These are phyloP conservation scores for Elsinoe ampelina DNA, from an alignment of 2,329 filamentous ascomycete species.

Conservation along the genomic window DNA sequence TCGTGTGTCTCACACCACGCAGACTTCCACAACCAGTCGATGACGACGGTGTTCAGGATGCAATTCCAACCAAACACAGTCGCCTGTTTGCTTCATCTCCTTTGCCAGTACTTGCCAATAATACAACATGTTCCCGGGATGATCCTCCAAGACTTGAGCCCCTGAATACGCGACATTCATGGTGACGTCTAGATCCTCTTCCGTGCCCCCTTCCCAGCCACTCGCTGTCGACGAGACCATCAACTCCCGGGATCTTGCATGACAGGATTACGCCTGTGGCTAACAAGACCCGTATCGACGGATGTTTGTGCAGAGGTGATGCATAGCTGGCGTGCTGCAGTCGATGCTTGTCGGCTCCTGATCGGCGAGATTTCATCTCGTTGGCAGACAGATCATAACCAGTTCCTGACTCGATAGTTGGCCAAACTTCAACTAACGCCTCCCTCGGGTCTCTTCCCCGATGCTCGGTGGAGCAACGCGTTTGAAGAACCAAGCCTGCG, in stretches of 20 bases:
- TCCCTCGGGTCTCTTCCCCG: constrained; percentile 12
- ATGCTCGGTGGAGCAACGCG: constrained; percentile 4
- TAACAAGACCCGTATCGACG: not conserved
- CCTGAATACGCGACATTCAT: constrained; percentile 3
- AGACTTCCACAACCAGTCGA: not conserved
- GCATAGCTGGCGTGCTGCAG: not conserved
- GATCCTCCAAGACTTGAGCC: not conserved
- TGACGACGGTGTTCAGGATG: constrained; percentile 5
- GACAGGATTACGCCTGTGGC: not conserved
- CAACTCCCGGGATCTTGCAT: not conserved
- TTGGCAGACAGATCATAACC: constrained; percentile 3
- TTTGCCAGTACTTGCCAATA: constrained; percentile 3
- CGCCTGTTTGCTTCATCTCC: constrained; percentile 3
- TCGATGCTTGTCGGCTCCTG: constrained; percentile 10
- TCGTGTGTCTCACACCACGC: constrained; percentile 6
- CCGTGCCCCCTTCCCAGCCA: not conserved
- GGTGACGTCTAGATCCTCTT: constrained; percentile 8
- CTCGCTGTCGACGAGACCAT: not conserved
- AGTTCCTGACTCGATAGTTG: constrained; percentile 12
- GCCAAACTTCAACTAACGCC: constrained; percentile 9
- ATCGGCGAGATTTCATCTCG: constrained; percentile 11
- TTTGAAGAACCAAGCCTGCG: constrained; percentile 4
- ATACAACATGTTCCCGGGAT: not conserved
- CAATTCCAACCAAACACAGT: constrained; percentile 7
- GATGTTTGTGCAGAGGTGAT: not conserved